A percentile compares a stretch with the other conserved stretches of the same genome.
Conservation (phyloP, 805 yeast genomes). For the Grigorovia humatica region DNA sequence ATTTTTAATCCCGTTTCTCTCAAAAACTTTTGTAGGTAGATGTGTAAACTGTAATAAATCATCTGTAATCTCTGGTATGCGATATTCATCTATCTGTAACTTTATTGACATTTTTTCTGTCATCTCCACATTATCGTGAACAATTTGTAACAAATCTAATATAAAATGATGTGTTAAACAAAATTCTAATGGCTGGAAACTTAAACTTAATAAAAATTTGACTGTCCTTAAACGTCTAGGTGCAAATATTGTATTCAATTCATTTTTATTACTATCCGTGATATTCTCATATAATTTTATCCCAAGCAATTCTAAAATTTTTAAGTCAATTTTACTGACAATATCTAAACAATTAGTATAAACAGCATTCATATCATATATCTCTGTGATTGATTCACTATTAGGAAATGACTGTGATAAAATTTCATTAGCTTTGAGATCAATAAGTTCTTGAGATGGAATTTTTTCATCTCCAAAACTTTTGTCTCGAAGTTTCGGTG, state of each 20-base stretch:
- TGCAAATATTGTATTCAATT: constrained; percentile 47
- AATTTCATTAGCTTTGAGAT: background rate
- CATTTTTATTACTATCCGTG: constrained; percentile 17
- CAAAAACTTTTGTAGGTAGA: constrained; percentile 16
- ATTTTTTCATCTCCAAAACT: background rate
- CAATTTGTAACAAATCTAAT: constrained; percentile 34
- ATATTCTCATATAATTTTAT: constrained; percentile 37
- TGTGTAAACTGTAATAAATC: constrained; percentile 12
- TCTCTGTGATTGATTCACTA: background rate
- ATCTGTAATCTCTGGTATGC: constrained; percentile 28
- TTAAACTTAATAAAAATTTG: constrained; percentile 66
- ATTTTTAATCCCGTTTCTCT: constrained; percentile 12
- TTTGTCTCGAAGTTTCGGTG: background rate
- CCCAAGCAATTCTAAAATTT: constrained; percentile 42
- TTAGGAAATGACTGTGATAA: background rate
- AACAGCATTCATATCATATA: constrained; percentile 39
- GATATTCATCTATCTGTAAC: constrained; percentile 17
- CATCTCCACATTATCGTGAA: constrained; percentile 6
- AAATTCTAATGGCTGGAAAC: constrained; percentile 38
- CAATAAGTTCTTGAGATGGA: background rate
- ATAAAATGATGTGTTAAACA: constrained; percentile 49
- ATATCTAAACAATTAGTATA: constrained; percentile 49
- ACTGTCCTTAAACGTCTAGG: constrained; percentile 76
- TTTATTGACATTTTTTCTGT: constrained; percentile 6
- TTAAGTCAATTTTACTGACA: constrained; percentile 34